Percentiles rank a stretch among this genome's conserved stretches.
Evolutionary conservation across 2,329 filamentous ascomycete genomes (phyloP).

Genomic region (Amesomyces nigricolor): DNA sequence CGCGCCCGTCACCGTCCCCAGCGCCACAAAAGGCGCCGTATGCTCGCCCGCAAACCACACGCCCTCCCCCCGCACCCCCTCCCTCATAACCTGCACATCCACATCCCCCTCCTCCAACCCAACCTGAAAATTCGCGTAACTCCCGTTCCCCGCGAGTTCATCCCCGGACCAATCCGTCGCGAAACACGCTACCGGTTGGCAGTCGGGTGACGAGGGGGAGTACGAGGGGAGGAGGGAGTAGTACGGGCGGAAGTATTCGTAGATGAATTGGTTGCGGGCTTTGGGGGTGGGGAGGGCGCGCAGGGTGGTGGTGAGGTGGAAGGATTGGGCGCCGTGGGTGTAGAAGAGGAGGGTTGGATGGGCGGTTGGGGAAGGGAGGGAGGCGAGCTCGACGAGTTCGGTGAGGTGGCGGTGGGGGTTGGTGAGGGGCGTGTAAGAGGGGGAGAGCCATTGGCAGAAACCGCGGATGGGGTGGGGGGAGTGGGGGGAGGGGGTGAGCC

Average conservation of each 20-base stretch:
- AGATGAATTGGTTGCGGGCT: conserved; percentile 51
- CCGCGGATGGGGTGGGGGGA: conserved; percentile 47
- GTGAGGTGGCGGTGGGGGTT: conserved; percentile 66
- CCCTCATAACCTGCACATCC: conserved; percentile 61
- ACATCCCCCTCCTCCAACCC: conserved; percentile 64
- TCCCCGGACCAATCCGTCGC: conserved; percentile 76
- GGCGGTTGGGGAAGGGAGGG: conserved; percentile 39
- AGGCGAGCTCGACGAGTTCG: conserved; percentile 70
- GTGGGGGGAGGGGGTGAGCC: conserved; percentile 45
- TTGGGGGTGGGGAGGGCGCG: conserved; percentile 36
- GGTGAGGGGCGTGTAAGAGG: conserved; percentile 57
- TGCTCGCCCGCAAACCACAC: conserved; percentile 89
- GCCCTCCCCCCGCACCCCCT: conserved; percentile 58
- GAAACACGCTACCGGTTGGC: conserved; percentile 57
- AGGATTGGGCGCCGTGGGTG: conserved; percentile 59
- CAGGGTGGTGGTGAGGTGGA: conserved; percentile 45
- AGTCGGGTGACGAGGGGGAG: conserved; percentile 45
- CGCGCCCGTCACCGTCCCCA: conserved; percentile 85
- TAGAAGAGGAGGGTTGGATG: conserved; percentile 88
- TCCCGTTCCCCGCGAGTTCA: conserved; percentile 72
- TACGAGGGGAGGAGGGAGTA: conserved; percentile 70
- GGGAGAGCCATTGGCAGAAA: conserved; percentile 72
- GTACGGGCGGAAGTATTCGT: conserved; percentile 70
- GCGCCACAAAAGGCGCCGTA: conserved; percentile 79
- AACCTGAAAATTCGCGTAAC: conserved; percentile 79